A percentile compares a stretch with the other conserved stretches of the same genome.
These are phyloP conservation scores for Boletus subparvulus DNA, from an alignment of 768 basidiomycete genomes.

Conservation along the genomic window DNA sequence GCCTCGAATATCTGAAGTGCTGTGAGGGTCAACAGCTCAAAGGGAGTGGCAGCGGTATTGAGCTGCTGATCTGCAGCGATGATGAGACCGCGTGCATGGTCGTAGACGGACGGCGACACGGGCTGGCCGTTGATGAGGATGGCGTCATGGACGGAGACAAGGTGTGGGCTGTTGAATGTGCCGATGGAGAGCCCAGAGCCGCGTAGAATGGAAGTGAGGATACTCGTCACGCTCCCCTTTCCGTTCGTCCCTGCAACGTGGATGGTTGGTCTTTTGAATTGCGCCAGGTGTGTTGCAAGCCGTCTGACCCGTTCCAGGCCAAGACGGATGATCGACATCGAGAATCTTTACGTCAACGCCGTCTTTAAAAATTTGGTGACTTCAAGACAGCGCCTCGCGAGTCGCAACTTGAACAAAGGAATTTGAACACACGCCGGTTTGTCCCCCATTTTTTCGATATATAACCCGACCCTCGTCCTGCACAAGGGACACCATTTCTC, in stretches of 20 bases:
- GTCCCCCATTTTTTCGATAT: background rate
- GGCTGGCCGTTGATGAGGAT: slow-evolving; percentile 65
- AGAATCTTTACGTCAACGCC: slow-evolving; percentile 1
- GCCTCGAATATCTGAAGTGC: slow-evolving; percentile 77
- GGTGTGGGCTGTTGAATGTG: slow-evolving; percentile 91
- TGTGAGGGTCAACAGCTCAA: slow-evolving; percentile 83
- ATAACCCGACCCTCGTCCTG: background rate
- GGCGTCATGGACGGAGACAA: slow-evolving; percentile 72
- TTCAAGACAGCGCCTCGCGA: no score
- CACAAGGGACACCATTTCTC: background rate
- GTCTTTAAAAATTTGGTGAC: background rate
- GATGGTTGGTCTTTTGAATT: slow-evolving; percentile 74
- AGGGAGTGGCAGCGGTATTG: slow-evolving; percentile 56
- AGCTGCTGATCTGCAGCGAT: slow-evolving; percentile 45
- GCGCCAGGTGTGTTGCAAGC: slow-evolving; percentile 55
- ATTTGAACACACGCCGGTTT: no score
- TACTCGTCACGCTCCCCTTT: slow-evolving; percentile 88
- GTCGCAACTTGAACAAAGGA: background rate
- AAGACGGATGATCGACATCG: slow-evolving; percentile 72
- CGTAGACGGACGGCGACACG: slow-evolving; percentile 51
- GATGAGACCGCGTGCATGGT: slow-evolving; percentile 45
- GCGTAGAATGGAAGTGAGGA: slow-evolving; percentile 73
- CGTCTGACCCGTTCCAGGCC: slow-evolving; percentile 56
- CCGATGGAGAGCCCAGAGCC: slow-evolving; percentile 62
- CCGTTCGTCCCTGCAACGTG: slow-evolving; percentile 97